phyloP scores from a whole-genome alignment of 345 rosid species.

The Eucalyptus curtisii region DNA sequence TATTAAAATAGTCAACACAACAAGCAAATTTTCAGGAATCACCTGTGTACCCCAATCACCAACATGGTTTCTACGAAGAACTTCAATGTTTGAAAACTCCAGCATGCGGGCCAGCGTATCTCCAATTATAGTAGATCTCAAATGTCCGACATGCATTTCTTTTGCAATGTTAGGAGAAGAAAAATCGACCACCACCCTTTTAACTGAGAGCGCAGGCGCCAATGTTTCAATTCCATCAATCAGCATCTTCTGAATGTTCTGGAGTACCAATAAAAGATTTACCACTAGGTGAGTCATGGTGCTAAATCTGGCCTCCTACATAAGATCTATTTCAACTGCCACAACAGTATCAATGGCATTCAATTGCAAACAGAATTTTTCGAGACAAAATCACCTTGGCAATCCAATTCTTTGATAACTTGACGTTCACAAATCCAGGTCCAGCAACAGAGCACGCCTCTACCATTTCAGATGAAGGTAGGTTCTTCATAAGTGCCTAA shows the following conservation, averaged over 20 bases:
- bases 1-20: background rate
- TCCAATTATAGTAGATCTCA: constrained; percentile 93
- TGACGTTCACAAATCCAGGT: constrained; percentile 86
- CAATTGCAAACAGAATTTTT: background rate
- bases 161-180: constrained; percentile 99
- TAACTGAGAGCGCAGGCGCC: constrained; percentile 58
- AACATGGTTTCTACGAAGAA: constrained; percentile 95
- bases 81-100: constrained; percentile 80
- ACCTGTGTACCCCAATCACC: constrained; percentile 99
- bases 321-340: background rate
- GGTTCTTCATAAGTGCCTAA: constrained; percentile 66
- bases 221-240: constrained; percentile 69
- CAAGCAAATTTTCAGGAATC: background rate
- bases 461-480: constrained; percentile 73
- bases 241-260: constrained; percentile 85
- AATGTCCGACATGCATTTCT: constrained; percentile 99
- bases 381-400: constrained; percentile 45
- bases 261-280: constrained; percentile 1
- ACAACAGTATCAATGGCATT: background rate
- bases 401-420: constrained; percentile 66
- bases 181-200: constrained; percentile 90
- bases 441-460: constrained; percentile 84
- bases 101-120: constrained; percentile 94
- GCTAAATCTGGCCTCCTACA: background rate
- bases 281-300: background rate